These are phyloP conservation scores for Diaporthe sp. DNA, from an alignment of 2,329 filamentous ascomycete species.

Conservation along the genomic window DNA sequence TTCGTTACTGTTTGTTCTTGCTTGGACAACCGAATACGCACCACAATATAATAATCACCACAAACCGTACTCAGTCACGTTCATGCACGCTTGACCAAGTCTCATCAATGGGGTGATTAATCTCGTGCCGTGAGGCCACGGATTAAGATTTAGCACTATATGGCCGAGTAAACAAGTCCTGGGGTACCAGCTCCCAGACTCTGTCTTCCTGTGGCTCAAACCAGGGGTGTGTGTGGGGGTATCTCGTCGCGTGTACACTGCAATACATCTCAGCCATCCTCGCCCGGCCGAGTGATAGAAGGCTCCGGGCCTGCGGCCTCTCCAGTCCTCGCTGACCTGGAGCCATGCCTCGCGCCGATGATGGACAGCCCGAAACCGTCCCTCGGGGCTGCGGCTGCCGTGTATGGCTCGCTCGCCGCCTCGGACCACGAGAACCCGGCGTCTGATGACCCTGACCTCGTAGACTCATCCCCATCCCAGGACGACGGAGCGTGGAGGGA, in stretches of 20 bases:
- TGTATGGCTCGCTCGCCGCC: conserved; percentile 13
- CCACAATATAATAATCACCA: background rate
- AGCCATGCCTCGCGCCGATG: background rate
- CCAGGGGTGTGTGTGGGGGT: background rate
- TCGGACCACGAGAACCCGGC: conserved; percentile 22
- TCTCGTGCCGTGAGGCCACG: conserved; percentile 14
- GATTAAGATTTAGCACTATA: conserved; percentile 28
- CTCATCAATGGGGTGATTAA: conserved; percentile 19
- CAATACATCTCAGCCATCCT: background rate
- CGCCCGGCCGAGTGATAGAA: background rate
- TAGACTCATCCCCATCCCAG: background rate
- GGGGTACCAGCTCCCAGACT: conserved; percentile 29
- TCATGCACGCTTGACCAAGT: background rate
- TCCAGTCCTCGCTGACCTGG: background rate
- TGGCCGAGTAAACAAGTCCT: conserved; percentile 15
- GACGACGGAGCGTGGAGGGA: background rate
- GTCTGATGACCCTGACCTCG: background rate
- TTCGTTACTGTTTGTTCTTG: background rate
- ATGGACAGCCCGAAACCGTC: conserved; percentile 25
- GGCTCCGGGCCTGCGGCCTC: background rate
- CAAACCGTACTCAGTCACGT: background rate
- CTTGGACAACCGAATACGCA: background rate
- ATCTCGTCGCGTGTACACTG: background rate
- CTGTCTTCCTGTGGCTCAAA: conserved; percentile 15
- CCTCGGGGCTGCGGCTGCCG: background rate